Evolutionary conservation across 495 filamentous ascomycete genomes (phyloP).

Genomic region (Staphylotrichum longicolle): DNA sequence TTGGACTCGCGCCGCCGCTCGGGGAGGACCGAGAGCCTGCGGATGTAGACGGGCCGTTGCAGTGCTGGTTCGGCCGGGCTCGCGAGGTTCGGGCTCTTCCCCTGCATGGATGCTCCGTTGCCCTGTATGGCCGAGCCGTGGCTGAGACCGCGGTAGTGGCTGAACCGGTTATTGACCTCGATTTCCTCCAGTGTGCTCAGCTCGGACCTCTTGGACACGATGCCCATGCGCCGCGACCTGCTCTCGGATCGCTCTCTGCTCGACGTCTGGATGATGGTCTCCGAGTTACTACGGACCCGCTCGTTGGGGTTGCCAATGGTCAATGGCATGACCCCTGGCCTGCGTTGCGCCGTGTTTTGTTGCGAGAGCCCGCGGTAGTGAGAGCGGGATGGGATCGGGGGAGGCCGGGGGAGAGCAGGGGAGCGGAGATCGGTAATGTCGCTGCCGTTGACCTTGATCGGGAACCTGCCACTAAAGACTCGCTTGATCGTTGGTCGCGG

Average conservation of each 20-base stretch:
- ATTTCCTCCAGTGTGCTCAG: conserved; percentile 73
- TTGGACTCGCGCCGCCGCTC: conserved; percentile 68
- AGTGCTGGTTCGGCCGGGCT: conserved; percentile 57
- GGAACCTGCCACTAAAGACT: conserved; percentile 75
- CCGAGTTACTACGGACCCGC: conserved; percentile 84
- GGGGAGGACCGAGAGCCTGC: conserved; percentile 78
- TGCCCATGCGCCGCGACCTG: conserved; percentile 73
- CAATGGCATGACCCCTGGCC: conserved; percentile 68
- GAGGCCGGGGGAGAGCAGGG: conserved; percentile 62
- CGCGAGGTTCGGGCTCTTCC: conserved; percentile 51
- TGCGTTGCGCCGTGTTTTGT: conserved; percentile 60
- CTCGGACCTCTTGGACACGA: conserved; percentile 72
- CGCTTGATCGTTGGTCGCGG: conserved; percentile 70
- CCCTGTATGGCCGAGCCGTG: conserved; percentile 73
- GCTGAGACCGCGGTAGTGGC: conserved; percentile 77
- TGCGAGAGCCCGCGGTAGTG: conserved; percentile 78
- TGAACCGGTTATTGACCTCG: conserved; percentile 65
- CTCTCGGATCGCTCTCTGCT: conserved; percentile 52
- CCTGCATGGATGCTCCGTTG: conserved; percentile 38
- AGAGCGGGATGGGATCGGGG: conserved; percentile 70
- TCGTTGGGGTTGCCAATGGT: conserved; percentile 69
- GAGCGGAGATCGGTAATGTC: conserved; percentile 59
- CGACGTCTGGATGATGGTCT: conserved; percentile 62
- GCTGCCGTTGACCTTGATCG: conserved; percentile 69
- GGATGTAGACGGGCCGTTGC: conserved; percentile 60